These are phyloP conservation scores for Pestalotiopsis sp. DNA, from an alignment of 2,329 filamentous ascomycete genomes.

Conservation along the genomic window DNA sequence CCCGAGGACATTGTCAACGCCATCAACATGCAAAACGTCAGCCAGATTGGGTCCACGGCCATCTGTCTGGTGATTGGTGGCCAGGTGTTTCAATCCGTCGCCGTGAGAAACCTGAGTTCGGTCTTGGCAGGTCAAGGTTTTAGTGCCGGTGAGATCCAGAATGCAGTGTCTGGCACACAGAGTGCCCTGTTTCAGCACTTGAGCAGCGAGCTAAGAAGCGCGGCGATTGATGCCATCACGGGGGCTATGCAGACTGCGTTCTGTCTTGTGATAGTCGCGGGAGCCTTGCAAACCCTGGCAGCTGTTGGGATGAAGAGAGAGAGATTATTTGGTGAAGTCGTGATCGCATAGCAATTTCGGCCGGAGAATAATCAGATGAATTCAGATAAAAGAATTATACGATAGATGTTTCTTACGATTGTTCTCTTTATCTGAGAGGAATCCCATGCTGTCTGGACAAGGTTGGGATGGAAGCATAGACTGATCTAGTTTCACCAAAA, in stretches of 20 bases:
- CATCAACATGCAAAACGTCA: slow-evolving; percentile 30
- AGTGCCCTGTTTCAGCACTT: not conserved
- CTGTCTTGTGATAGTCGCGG: not conserved
- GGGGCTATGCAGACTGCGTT: slow-evolving; percentile 1
- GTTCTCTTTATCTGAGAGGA: too few relatives aligned
- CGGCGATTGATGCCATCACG: slow-evolving; percentile 3
- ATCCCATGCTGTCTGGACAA: too few relatives aligned
- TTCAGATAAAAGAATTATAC: not conserved
- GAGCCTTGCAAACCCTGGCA: not conserved
- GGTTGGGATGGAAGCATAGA: too few relatives aligned
- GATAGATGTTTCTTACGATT: too few relatives aligned
- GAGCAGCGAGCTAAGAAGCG: not conserved
- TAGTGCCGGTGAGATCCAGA: not conserved
- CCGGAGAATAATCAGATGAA: not conserved
- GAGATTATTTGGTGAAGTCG: slow-evolving; percentile 3
- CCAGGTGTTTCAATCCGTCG: slow-evolving; percentile 27
- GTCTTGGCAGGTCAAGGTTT: slow-evolving; percentile 5
- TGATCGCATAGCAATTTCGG: not conserved
- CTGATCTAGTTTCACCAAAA: too few relatives aligned
- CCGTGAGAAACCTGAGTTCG: slow-evolving; percentile 3
- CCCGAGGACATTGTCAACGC: slow-evolving; percentile 19
- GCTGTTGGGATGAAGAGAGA: slow-evolving; percentile 1
- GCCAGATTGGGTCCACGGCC: slow-evolving; percentile 25
- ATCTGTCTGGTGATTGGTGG: slow-evolving; percentile 22
- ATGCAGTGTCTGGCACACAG: not conserved